A percentile compares a stretch with the other conserved stretches of the same genome.
Conservation (phyloP, 2,329 filamentous ascomycete genomes). For the Grosmannia penicillata region DNA sequence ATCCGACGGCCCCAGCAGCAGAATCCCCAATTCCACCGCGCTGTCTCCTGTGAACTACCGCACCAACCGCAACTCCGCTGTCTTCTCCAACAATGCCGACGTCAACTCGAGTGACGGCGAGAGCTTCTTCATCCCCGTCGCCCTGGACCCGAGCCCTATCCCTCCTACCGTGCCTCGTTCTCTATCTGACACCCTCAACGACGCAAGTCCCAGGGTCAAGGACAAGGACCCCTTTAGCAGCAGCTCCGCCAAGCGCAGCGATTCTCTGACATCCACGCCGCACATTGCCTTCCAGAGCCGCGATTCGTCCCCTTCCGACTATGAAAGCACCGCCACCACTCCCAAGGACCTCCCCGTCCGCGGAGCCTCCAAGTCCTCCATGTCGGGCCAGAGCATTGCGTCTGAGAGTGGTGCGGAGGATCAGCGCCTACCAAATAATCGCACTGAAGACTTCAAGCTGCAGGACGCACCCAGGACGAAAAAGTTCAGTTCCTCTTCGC, state of each 20-base stretch:
- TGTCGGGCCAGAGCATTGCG: conserved; percentile 18
- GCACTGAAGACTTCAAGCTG: conserved; percentile 54
- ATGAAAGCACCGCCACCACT: conserved; percentile 32
- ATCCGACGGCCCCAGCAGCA: conserved; percentile 15
- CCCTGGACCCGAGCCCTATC: conserved; percentile 53
- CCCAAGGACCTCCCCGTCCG: conserved; percentile 33
- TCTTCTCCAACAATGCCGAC: conserved; percentile 29
- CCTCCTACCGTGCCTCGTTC: conserved; percentile 39
- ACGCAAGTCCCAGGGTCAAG: conserved; percentile 33
- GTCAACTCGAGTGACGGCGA: conserved; percentile 37
- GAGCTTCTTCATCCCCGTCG: conserved; percentile 64
- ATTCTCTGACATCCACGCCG: conserved; percentile 50
- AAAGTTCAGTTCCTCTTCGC: conserved; percentile 22
- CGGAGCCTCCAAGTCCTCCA: conserved; percentile 31
- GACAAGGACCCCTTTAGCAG: conserved; percentile 40
- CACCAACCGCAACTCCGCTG: conserved; percentile 59
- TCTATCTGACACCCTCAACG: conserved; percentile 29
- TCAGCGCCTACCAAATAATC: conserved; percentile 22
- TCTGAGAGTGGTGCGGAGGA: conserved; percentile 23
- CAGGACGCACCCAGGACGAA: conserved; percentile 65
- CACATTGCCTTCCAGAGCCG: conserved; percentile 79
- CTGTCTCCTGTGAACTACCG: conserved; percentile 65
- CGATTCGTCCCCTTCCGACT: conserved; percentile 40
- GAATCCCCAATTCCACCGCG: conserved; percentile 26
- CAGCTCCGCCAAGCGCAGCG: conserved; percentile 23